These are phyloP conservation scores for Mrakia gelida DNA, from an alignment of 768 basidiomycete genomes.

Conservation along the genomic window DNA sequence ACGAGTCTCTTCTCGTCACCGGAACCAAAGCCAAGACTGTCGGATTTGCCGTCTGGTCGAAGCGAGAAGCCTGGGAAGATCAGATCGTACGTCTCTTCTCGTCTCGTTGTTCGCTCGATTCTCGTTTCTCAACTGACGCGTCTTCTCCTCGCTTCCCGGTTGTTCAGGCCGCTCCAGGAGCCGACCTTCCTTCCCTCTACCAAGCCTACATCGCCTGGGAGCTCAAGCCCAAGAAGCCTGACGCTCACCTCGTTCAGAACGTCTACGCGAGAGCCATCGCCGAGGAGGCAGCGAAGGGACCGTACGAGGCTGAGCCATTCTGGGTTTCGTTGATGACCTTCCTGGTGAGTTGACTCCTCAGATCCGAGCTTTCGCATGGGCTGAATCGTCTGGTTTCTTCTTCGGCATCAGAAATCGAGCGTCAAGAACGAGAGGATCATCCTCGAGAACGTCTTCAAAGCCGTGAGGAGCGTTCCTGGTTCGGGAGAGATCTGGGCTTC, in stretches of 20 bases:
- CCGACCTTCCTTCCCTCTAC: slow-evolving; percentile 28
- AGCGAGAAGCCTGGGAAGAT: slow-evolving; percentile 27
- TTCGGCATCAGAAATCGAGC: not conserved
- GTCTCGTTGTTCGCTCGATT: not conserved
- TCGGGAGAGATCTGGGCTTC: slow-evolving; percentile 75
- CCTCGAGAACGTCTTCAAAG: slow-evolving; percentile 39
- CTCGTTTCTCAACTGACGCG: not conserved
- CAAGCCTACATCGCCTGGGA: slow-evolving; percentile 40
- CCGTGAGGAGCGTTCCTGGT: slow-evolving; percentile 66
- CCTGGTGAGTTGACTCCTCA: slow-evolving; percentile 51
- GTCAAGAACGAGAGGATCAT: slow-evolving; percentile 18
- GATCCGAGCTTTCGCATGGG: too few species aligned
- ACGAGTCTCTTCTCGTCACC: slow-evolving; percentile 68
- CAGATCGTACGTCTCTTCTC: slow-evolving; percentile 9
- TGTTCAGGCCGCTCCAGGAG: slow-evolving; percentile 6
- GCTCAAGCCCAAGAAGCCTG: slow-evolving; percentile 37
- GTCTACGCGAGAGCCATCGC: slow-evolving; percentile 36
- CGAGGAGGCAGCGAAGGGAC: slow-evolving; percentile 22
- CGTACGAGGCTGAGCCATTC: slow-evolving; percentile 33
- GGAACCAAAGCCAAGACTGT: slow-evolving; percentile 63
- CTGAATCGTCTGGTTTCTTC: not conserved
- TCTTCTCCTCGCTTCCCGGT: not conserved
- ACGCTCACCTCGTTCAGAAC: slow-evolving; percentile 34
- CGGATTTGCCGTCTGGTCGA: slow-evolving; percentile 2
- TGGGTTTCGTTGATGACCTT: slow-evolving; percentile 73